Evolutionary conservation across 177 flowering plant genomes (phyloP), one percentile per base, ranked within the genome.

Genomic region (Vitis hybrid): DNA sequence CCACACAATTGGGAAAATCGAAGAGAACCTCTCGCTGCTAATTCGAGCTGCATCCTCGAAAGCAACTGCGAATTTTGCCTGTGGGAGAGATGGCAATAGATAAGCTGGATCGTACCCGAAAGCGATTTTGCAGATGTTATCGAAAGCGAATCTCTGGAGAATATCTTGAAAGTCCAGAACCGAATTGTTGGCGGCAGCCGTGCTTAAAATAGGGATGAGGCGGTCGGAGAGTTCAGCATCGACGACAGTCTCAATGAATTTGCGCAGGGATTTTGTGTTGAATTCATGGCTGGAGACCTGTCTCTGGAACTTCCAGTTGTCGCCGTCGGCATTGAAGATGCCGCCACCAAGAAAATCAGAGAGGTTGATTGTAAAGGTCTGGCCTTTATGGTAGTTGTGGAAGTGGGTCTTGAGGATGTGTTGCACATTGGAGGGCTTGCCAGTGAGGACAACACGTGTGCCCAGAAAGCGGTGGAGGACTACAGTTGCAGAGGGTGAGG

Each of bases 81-180:
- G 24, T 6, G 78, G 71, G 6, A 77, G 62, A 27, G 74, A 55
- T 2, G 71, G 66, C 4, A 18, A 11, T 17, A 80, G 13, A 35
- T 32, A 77, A 0, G 24, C 71, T 11, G 80, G 78, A 17, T 77
- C 82, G 10, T 60, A 74, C 18, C 79, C 79, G 27, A 80, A 80
- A n/a, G 82, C 78, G 52, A 77, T 73, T 27, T 67, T 76, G 61
- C 80, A 80, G 4, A 77, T 71, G 57, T 80, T 80, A 62, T 77
- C 82, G 48, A 80, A 77, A 2, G 78, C 72, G 54, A 77, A 77
- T 14, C 82, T 21, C 14, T 74, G 80, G 14, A 80, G 70, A 19
- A 77, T 62, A 48, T 80, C 80, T n/a, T 80, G 80, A 2, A 80
- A 59, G 30, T 80, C 82, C 0, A 77, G 68, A 6, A 77, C 71